Conservation (phyloP, 805 yeast species). For the Suhomyces canberraensis region DNA sequence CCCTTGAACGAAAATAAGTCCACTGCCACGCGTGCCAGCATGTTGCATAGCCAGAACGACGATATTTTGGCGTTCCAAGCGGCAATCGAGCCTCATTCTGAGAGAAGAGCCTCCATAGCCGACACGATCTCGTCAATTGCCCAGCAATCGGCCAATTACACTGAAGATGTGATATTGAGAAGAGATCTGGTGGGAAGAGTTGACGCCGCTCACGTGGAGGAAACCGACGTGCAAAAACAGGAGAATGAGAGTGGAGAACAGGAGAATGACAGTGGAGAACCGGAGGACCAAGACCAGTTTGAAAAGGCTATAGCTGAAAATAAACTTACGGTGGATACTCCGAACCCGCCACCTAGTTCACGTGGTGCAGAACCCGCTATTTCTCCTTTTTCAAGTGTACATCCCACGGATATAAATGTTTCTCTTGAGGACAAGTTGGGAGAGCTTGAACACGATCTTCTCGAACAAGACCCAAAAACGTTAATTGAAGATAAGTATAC, state of each 20-base stretch:
- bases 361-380: background rate
- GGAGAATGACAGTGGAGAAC: background rate
- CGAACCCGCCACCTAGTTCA: background rate
- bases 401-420: background rate
- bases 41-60: conserved; percentile 1
- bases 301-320: conserved; percentile 3
- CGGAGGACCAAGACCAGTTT: background rate
- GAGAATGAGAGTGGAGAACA: background rate
- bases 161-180: conserved; percentile 5
- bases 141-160: conserved; percentile 1
- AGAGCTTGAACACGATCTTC: background rate
- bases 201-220: background rate
- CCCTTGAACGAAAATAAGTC: background rate
- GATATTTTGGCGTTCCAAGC: background rate
- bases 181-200: conserved; percentile 2
- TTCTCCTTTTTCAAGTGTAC: background rate
- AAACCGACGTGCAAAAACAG: background rate
- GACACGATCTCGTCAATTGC: conserved; percentile 6
- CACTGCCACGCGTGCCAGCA: conserved; percentile 1
- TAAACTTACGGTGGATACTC: conserved; percentile 1
- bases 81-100: background rate
- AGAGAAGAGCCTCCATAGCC: conserved; percentile 6
- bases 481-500: conserved; percentile 13
- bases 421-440: background rate
- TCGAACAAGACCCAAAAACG: conserved; percentile 10